A percentile compares a stretch with the other conserved stretches of the same genome.
Evolutionary conservation across 805 yeast species (phyloP).

Genomic region (Pichia scutulata): DNA sequence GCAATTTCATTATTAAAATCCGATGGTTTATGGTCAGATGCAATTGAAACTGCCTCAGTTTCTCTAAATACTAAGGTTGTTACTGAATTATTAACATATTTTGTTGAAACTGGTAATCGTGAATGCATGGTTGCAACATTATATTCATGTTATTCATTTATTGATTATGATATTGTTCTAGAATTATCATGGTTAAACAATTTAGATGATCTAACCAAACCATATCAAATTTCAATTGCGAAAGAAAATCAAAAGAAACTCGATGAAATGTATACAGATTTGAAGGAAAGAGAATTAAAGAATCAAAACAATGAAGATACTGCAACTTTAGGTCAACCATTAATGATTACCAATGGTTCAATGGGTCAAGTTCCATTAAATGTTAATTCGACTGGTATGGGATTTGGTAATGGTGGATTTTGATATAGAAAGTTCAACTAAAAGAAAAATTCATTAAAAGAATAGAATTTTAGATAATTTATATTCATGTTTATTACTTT

Average conservation of each 20-base stretch:
- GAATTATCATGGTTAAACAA: constrained; percentile 89
- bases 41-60: constrained; percentile 83
- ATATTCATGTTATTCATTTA: constrained; percentile 74
- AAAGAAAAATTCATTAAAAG: background rate
- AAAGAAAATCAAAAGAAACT: constrained; percentile 70
- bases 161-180: constrained; percentile 74
- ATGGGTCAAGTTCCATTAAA: constrained; percentile 35
- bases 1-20: constrained; percentile 81
- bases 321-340: constrained; percentile 52
- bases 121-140: constrained; percentile 90
- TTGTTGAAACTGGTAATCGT: constrained; percentile 93
- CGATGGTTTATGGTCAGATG: constrained; percentile 92
- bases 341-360: constrained; percentile 74
- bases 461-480: background rate
- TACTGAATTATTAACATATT: constrained; percentile 80
- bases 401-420: constrained; percentile 51
- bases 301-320: constrained; percentile 43
- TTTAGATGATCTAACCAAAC: constrained; percentile 79
- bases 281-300: constrained; percentile 60
- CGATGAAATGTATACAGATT: constrained; percentile 58
- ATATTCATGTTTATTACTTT: background rate
- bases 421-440: constrained; percentile 10
- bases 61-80: constrained; percentile 77
- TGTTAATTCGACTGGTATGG: constrained; percentile 64
- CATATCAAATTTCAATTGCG: constrained; percentile 79